Evolutionary conservation across 2,329 filamentous ascomycete species (phyloP).

Genomic region (Cercospora sesami): DNA sequence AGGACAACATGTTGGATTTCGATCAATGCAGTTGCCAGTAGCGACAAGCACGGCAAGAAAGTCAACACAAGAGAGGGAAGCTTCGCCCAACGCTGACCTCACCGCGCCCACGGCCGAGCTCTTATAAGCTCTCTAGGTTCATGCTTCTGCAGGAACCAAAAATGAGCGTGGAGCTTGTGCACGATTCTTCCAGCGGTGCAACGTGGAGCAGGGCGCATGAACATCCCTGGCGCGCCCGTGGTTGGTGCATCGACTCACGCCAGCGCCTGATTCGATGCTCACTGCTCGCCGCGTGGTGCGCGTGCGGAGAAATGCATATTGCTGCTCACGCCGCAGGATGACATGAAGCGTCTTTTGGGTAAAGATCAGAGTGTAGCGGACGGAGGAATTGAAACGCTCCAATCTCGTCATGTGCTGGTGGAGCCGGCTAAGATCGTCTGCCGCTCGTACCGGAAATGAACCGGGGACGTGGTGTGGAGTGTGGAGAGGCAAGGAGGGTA

Average conservation of each 20-base stretch:
- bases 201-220: constrained; percentile 8
- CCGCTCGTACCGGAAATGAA: constrained; percentile 6
- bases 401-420: constrained; percentile 18
- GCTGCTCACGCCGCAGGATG: constrained; percentile 9
- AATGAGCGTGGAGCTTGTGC: constrained; percentile 7
- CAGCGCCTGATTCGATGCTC: background rate
- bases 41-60: background rate
- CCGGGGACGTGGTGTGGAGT: background rate
- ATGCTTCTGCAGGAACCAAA: constrained; percentile 22
- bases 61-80: background rate
- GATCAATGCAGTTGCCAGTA: background rate
- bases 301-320: constrained; percentile 16
- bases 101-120: constrained; percentile 5
- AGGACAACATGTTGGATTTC: background rate
- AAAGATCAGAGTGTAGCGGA: constrained; percentile 19
- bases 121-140: constrained; percentile 21
- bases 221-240: constrained; percentile 4
- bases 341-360: constrained; percentile 4
- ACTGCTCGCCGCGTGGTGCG: constrained; percentile 1
- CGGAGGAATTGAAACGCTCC: constrained; percentile 23
- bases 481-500: background rate
- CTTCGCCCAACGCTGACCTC: constrained; percentile 7
- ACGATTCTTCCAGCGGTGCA: background rate
- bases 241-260: background rate
- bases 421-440: constrained; percentile 8